Base-by-base conservation (phyloP, 2,329 filamentous ascomycete species). In the Dactylellina leptospora region DNA sequence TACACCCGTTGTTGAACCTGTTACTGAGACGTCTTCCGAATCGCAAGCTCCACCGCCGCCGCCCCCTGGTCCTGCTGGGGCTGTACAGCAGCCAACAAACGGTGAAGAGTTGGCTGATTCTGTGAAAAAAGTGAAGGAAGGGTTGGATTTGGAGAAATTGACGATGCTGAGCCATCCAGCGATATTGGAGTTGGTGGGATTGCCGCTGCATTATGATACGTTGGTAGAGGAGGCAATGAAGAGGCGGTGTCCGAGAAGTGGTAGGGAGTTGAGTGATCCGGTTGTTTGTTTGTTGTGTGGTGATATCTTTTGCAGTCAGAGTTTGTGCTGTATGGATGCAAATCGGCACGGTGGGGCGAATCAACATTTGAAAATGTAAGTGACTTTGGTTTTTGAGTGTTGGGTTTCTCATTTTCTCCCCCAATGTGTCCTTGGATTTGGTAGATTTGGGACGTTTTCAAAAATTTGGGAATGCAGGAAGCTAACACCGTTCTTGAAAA, bases 261-360 rank as follows among this genome's bases (percentile, higher is more conserved):
- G 92, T 75, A 96, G 95, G 79, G 93, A 97, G 76, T 82, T 99
- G 54, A 89, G 88, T 1, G 96, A 99, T 79, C 92, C 95, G 0
- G 91, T 90, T 74, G 86, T 99, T 36, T 99, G 95, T 78, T 85
- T 99, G 38, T 92, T 97, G 81, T 99, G 95, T 78, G 93, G 95
- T 30, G 92, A 93, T n/a, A 91, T 99, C 40, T 93, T 97, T 80
- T 99, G 95, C 81, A 92, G 90, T 8, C 95, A 99, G 82, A 92
- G 90, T 47, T 89, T 93, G 48, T 99, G 95, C 81, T 99, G 95
- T 79, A 87, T 91, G 78, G 88, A 87, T 76, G 83, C 38, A 6
- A 62, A 87, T 70, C 86, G 84, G 74, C 85, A 91, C 71, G 93
- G 93, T 47, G 93, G 96, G 28, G 93, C 91, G 74, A 93, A 93